These are phyloP conservation scores for Linanthus parryae DNA, from an alignment of 148 eudicot species.

Conservation along the genomic window DNA sequence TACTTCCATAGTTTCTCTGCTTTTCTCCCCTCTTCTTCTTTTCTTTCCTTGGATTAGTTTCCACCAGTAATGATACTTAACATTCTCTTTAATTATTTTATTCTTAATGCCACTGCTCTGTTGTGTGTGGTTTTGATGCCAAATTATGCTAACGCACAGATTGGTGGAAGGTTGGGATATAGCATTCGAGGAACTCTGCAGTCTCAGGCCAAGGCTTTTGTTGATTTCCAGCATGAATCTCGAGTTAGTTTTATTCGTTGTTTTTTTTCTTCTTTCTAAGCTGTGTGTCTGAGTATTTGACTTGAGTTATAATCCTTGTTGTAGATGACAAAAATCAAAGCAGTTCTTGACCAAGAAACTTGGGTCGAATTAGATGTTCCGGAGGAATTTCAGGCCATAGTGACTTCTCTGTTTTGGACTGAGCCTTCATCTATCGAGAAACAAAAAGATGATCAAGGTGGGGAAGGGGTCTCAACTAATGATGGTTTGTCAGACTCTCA, in stretches of 20 bases:
- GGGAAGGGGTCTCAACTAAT: constrained; percentile 25
- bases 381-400: constrained; percentile 88
- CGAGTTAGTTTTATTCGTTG: constrained; percentile 47
- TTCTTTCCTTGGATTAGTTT: not conserved
- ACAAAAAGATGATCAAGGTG: constrained; percentile 22
- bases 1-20: constrained; percentile 8
- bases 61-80: too few relatives aligned
- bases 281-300: constrained; percentile 4
- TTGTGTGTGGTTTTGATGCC: constrained; percentile 25
- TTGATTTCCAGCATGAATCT: constrained; percentile 95
- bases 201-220: constrained; percentile 93
- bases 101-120: not conserved
- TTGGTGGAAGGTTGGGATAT: constrained; percentile 99
- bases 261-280: constrained; percentile 2
- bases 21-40: constrained; percentile 1
- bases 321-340: constrained; percentile 86
- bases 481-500: constrained; percentile 33
- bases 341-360: constrained; percentile 95
- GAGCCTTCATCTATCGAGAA: constrained; percentile 32
- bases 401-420: constrained; percentile 48
- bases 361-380: constrained; percentile 98
- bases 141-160: constrained; percentile 47
- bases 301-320: constrained; percentile 24
- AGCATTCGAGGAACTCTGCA: constrained; percentile 95
- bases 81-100: too few relatives aligned